Evolutionary conservation across 305 asterid genomes (phyloP), one percentile per base, ranked within the genome.

Genomic region (Nicotiana rustica): DNA sequence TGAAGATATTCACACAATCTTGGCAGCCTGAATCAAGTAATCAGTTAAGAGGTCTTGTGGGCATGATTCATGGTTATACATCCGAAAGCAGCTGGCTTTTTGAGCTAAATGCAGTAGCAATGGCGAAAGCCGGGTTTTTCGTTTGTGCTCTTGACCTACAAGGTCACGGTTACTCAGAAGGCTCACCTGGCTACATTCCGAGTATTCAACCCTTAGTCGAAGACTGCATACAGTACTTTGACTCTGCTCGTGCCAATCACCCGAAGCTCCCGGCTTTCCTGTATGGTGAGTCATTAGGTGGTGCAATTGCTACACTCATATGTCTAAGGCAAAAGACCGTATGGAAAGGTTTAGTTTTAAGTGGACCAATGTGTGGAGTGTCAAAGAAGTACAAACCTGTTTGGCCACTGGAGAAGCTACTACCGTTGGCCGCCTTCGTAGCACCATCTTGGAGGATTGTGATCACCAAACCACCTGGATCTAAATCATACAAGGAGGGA

Each of bases 221-320:
- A 0, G 98, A 93, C n/a, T 91, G 94, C 85, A 71, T 88, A 38
- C 93, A 88, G 44, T 91, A 79, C 66, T 91, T 95, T 56, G 90
- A 88, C 83, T 82, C 92, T 0, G 81, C 62, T 38, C 84, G 88
- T 31, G 84, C 85, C 33, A 33, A 82, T 33, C 85, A 91, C 81
- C 88, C 89, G 8, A 81, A 55, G 6, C 86, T 90, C 18, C 95
- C 96, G 0, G 89, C 89, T 81, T 93, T 93, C 83, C 92, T 95
- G 35, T 93, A 91, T 41, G 98, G 98, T 0, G 98, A 95, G 82
- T 95, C 98, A 0, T 79, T 95, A 73, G 98, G 99, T 0, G 98
- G 91, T 2, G 94, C 97, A 3, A 80, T 93, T 12, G 91, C 92
- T 38, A 82, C 90, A 14, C 88, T 90, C 21, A 33, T 91, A n/a